These are phyloP conservation scores for Lobosporangium transversale DNA, from an alignment of 192 early-diverging fungal genomes.

Conservation along the genomic window DNA sequence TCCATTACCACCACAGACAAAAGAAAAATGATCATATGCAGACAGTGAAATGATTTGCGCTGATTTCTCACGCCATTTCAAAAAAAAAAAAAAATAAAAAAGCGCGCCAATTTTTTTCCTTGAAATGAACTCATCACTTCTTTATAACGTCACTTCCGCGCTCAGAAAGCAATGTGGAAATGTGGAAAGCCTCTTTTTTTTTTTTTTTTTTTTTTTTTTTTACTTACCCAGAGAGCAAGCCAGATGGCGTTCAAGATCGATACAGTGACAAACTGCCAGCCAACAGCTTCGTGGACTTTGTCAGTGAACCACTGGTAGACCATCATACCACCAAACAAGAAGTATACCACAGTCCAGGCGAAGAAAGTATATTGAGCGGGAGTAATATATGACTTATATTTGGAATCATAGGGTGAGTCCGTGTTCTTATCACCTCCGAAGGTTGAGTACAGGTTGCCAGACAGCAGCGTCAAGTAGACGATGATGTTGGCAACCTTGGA, in stretches of 20 bases:
- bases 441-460: slow-evolving; percentile 63
- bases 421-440: slow-evolving; percentile 54
- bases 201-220: too few species aligned
- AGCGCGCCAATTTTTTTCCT: too few species aligned
- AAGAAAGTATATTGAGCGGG: slow-evolving; percentile 69
- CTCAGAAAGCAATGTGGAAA: too few species aligned
- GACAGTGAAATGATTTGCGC: not conserved
- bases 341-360: slow-evolving; percentile 72
- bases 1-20: not conserved
- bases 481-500: slow-evolving; percentile 67
- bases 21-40: not conserved
- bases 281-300: slow-evolving; percentile 64
- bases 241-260: slow-evolving; percentile 67
- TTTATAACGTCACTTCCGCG: too few species aligned
- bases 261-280: slow-evolving; percentile 71
- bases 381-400: slow-evolving; percentile 70
- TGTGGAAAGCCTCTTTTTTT: too few species aligned
- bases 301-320: slow-evolving; percentile 74
- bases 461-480: slow-evolving; percentile 71
- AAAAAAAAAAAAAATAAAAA: too few species aligned
- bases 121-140: too few species aligned
- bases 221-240: slow-evolving; percentile 70
- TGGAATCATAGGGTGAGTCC: slow-evolving; percentile 41
- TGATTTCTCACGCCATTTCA: too few species aligned
- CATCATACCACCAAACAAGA: slow-evolving; percentile 68